These are phyloP conservation scores for Zizania latifolia DNA, from an alignment of 176 grass and related monocot species.

Conservation along the genomic window DNA sequence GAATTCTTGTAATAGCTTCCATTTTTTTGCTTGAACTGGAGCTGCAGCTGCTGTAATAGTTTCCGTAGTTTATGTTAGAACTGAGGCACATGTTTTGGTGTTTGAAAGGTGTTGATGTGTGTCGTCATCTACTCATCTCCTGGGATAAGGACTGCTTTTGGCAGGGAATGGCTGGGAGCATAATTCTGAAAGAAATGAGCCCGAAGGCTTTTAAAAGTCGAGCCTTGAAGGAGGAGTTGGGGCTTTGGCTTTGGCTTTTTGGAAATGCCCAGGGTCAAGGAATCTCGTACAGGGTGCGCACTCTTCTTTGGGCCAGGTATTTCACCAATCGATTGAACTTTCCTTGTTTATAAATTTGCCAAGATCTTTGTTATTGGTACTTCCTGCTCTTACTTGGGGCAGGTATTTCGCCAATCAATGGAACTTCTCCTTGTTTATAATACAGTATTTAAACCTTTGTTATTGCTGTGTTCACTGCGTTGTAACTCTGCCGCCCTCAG, in stretches of 20 bases:
- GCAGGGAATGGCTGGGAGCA: neutral
- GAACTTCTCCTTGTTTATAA: too few relatives aligned
- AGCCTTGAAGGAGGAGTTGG: neutral
- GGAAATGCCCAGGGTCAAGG: conserved; percentile 17
- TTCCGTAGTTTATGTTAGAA: neutral
- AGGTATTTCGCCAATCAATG: too few relatives aligned
- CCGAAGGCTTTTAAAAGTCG: neutral
- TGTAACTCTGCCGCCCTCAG: too few relatives aligned
- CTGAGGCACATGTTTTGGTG: neutral
- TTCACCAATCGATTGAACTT: conserved; percentile 21
- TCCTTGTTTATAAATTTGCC: neutral
- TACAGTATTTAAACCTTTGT: too few relatives aligned
- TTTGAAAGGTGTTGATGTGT: neutral
- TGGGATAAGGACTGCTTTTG: neutral
- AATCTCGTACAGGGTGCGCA: neutral
- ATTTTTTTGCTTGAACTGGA: neutral
- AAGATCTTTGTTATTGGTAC: too few relatives aligned
- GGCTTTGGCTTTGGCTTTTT: conserved; percentile 24
- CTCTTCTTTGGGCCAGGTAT: conserved; percentile 14
- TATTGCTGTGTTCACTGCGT: too few relatives aligned
- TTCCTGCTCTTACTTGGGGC: too few relatives aligned
- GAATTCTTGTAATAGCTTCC: neutral
- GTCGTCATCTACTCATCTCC: neutral
- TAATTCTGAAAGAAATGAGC: neutral
- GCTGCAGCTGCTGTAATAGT: neutral